Base-by-base conservation (phyloP, 2,329 filamentous ascomycete genomes). In the Apiospora rasikravindrae region DNA sequence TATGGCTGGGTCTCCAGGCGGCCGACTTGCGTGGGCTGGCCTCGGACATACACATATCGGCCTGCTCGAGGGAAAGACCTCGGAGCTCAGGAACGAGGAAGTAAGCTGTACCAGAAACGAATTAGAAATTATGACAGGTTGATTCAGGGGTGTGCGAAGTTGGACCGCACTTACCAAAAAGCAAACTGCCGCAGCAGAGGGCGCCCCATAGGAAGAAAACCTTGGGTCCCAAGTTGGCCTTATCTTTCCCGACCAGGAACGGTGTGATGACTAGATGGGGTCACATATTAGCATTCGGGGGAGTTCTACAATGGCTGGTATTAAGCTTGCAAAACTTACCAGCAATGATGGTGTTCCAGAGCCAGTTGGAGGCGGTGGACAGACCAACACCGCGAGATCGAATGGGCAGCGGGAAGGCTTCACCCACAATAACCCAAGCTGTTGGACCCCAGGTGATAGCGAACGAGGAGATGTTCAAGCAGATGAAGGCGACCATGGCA, bases 401-500 rank as follows among this genome's bases (percentile, higher is more conserved):
- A 83, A 97, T 96, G 74, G 93, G 94, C 70, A 97, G 90, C 72
- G 94, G 94, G 90, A 93, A 97, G 83, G 96, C 93, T 86, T 98
- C 94, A 81, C 94, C 94, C 78, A 96, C 95, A 77, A 97, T 89
- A 70, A 92, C 90, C 93, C 69, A 70, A 37, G 68, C 68, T 10
- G 68, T 57, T 70, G 78, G 78, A n/a, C 94, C 94, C 94, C 94
- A 97, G 75, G 94, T 97, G 72, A 89, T 91, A 73, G 94, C 94
- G 82, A 97, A 97, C 88, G 92, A 96, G 88, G 94, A 95, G 87
- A 97, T 95, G 88, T 95, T 96, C 86, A 97, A 91, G 85, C 91
- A 93, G 80, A 96, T 96, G 86, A 97, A 96, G 73, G 93, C 90
- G 76, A 97, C 94, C 87, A 95, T 91, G 69, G 92, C 90, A 77